A percentile compares a stretch with the other conserved stretches of the same genome.
phyloP scores from a whole-genome alignment of 2,329 filamentous ascomycete genomes.

The Tolypocladium paradoxum region DNA sequence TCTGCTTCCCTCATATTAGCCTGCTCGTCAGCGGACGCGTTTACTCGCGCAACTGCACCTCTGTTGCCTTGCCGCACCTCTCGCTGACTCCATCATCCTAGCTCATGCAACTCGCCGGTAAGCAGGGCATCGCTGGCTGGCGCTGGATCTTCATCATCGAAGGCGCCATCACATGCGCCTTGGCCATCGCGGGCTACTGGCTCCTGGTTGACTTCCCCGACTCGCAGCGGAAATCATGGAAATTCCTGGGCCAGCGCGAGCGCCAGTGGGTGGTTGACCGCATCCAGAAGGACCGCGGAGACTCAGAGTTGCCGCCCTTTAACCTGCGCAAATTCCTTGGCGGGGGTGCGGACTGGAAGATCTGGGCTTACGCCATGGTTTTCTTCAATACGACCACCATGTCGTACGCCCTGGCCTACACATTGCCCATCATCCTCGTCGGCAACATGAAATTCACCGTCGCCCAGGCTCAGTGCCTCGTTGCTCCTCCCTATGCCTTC shows the following conservation, averaged over 20 bases:
- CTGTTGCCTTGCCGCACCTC: neutral
- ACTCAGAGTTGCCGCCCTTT: conserved; percentile 44
- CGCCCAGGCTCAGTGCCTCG: conserved; percentile 56
- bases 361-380: conserved; percentile 52
- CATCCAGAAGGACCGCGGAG: conserved; percentile 47
- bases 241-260: conserved; percentile 42
- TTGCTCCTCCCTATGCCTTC: conserved; percentile 58
- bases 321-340: conserved; percentile 33
- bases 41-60: neutral
- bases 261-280: conserved; percentile 39
- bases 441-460: conserved; percentile 52
- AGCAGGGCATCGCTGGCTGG: conserved; percentile 46
- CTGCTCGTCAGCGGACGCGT: no score
- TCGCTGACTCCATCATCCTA: conserved; percentile 9
- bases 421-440: conserved; percentile 64
- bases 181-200: conserved; percentile 42
- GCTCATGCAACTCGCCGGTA: conserved; percentile 53
- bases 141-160: conserved; percentile 55
- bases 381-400: conserved; percentile 60
- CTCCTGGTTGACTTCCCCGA: conserved; percentile 56
- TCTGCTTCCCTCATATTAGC: conserved; percentile 7
- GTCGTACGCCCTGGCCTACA: conserved; percentile 67
- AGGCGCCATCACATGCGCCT: conserved; percentile 41
- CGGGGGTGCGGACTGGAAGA: conserved; percentile 39
- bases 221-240: conserved; percentile 36